These are phyloP conservation scores for Xylaria bambusicola DNA, from an alignment of 495 filamentous ascomycete species.

Conservation along the genomic window DNA sequence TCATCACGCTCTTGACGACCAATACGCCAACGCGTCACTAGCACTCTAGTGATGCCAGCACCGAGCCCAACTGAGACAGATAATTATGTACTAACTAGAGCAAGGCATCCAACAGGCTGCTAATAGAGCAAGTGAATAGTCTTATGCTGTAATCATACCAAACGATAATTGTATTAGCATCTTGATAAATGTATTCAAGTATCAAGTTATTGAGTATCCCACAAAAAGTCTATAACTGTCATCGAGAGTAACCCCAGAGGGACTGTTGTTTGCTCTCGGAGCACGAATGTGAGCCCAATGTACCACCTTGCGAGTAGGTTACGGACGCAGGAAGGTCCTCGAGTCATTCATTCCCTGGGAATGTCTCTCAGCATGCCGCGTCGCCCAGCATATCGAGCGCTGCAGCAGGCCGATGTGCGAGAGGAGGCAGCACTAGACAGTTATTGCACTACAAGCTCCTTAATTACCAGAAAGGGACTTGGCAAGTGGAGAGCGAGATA, in stretches of 20 bases:
- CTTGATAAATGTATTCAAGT: not conserved
- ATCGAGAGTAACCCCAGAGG: not conserved
- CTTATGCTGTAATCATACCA: not conserved
- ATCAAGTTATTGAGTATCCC: not conserved
- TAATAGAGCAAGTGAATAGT: slow-evolving; percentile 1
- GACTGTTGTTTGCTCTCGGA: not conserved
- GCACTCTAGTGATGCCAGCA: slow-evolving; percentile 6
- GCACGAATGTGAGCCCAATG: slow-evolving; percentile 1
- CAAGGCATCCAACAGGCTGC: not conserved
- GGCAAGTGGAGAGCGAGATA: slow-evolving; percentile 14
- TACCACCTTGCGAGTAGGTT: not conserved
- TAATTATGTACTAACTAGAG: not conserved
- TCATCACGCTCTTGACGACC: slow-evolving; percentile 1
- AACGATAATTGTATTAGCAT: slow-evolving; percentile 1
- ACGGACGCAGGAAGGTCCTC: slow-evolving; percentile 22
- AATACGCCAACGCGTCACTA: slow-evolving; percentile 1
- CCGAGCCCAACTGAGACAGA: slow-evolving; percentile 7
- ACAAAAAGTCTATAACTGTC: not conserved
- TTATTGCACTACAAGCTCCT: slow-evolving; percentile 20
- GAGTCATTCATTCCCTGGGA: slow-evolving; percentile 31
- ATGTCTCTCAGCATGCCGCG: slow-evolving; percentile 28
- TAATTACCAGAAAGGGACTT: slow-evolving; percentile 22
- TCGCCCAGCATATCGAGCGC: slow-evolving; percentile 26
- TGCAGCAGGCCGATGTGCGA: slow-evolving; percentile 26
- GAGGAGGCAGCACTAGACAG: not conserved